Evolutionary conservation across 768 basidiomycete genomes (phyloP).

Genomic region (Tylopilus rubrobrunneus): DNA sequence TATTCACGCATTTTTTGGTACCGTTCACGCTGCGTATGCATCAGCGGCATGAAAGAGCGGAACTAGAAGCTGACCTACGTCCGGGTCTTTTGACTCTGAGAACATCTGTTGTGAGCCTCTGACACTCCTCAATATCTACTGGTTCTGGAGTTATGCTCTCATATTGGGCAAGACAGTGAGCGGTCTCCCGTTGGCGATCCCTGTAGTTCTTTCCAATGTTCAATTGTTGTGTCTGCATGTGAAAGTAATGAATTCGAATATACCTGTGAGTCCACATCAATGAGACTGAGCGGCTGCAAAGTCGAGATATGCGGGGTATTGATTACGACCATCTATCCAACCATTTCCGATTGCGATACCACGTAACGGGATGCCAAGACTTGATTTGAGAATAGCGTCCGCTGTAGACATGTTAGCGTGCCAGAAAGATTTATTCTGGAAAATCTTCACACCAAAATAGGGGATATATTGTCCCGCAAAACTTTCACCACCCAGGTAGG

Average conservation of each 20-base stretch:
- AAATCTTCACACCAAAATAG: conserved; percentile 64
- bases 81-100: conserved; percentile 23
- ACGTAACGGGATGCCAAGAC: conserved; percentile 57
- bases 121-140: conserved; percentile 55
- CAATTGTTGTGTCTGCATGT: neutral
- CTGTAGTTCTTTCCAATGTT: conserved; percentile 51
- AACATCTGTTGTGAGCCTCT: conserved; percentile 48
- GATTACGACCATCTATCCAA: conserved; percentile 88
- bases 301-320: conserved; percentile 89
- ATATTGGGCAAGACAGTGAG: conserved; percentile 52
- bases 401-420: conserved; percentile 41
- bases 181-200: conserved; percentile 50
- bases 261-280: conserved; percentile 71
- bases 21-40: conserved; percentile 55
- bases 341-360: conserved; percentile 96
- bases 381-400: conserved; percentile 65
- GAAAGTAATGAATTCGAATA: conserved; percentile 12
- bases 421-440: neutral
- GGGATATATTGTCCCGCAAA: conserved; percentile 98
- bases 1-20: conserved; percentile 77
- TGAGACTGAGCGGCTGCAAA: conserved; percentile 76
- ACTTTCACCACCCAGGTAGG: conserved; percentile 93
- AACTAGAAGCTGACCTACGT: conserved; percentile 16
- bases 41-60: neutral
- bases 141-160: conserved; percentile 46